A percentile compares a stretch with the other conserved stretches of the same genome.
These are phyloP conservation scores for Fraxinus greggii DNA, from an alignment of 305 asterid species.

Conservation along the genomic window DNA sequence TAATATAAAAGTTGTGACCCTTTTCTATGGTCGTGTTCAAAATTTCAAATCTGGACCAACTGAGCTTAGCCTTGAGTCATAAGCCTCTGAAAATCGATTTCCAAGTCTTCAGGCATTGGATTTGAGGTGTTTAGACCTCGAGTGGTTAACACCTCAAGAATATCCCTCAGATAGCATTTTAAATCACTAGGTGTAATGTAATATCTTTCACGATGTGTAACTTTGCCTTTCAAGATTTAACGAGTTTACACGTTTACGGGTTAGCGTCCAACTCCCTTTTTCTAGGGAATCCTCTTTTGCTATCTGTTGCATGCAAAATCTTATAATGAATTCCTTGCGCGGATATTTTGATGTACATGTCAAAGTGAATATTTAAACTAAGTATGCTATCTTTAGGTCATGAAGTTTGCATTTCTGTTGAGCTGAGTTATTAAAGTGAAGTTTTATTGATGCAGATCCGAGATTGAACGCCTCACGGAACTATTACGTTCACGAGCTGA, in stretches of 20 bases:
- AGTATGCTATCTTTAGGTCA: not conserved
- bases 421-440: conserved; percentile 3
- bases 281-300: conserved; percentile 2
- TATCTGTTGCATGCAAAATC: not conserved
- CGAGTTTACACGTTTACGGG: not conserved
- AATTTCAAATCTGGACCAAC: not conserved
- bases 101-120: not conserved
- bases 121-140: not conserved
- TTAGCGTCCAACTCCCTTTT: not conserved
- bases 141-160: not conserved
- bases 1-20: not conserved
- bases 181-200: not conserved
- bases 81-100: not conserved
- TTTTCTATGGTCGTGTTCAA: not conserved
- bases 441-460: conserved; percentile 56
- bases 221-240: not conserved
- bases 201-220: not conserved
- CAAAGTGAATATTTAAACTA: not conserved
- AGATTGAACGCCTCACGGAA: conserved; percentile 66
- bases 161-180: not conserved
- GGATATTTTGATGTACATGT: not conserved
- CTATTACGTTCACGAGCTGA: conserved; percentile 69
- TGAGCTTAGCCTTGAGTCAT: not conserved
- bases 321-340: not conserved
- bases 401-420: not conserved